These are phyloP conservation scores for Microsporum canis DNA, from an alignment of 2,329 filamentous ascomycete genomes.

Conservation along the genomic window DNA sequence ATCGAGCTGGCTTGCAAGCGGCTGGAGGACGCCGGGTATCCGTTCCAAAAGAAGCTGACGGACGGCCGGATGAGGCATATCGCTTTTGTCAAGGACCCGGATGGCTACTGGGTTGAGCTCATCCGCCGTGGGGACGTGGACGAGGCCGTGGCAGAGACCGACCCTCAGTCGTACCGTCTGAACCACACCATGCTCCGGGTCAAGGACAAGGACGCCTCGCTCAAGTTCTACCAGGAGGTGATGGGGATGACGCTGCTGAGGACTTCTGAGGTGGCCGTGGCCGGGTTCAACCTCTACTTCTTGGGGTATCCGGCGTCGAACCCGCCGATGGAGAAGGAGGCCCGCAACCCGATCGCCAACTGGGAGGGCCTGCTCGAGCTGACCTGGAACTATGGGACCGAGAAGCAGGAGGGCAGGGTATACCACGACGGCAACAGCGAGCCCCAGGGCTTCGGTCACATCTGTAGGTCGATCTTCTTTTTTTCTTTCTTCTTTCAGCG, in stretches of 20 bases:
- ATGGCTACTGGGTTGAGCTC: conserved; percentile 59
- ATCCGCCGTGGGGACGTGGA: conserved; percentile 63
- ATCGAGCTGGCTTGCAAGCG: conserved; percentile 83
- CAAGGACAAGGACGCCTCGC: conserved; percentile 63
- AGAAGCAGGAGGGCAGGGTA: conserved; percentile 67
- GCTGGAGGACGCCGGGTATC: conserved; percentile 79
- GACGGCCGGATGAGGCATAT: conserved; percentile 82
- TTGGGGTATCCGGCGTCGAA: conserved; percentile 60
- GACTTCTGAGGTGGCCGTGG: conserved; percentile 56
- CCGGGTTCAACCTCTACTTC: conserved; percentile 85
- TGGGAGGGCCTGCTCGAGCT: conserved; percentile 81
- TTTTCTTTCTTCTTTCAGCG: background rate
- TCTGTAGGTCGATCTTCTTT: conserved; percentile 48
- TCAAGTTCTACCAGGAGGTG: conserved; percentile 73
- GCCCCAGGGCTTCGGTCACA: conserved; percentile 89
- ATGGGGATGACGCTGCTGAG: conserved; percentile 79
- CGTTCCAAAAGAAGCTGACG: conserved; percentile 86
- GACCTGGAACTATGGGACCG: conserved; percentile 67
- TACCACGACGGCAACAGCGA: conserved; percentile 90
- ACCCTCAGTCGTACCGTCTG: conserved; percentile 60
- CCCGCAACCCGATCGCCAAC: conserved; percentile 49
- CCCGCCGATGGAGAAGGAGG: conserved; percentile 41
- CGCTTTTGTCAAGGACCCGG: conserved; percentile 80
- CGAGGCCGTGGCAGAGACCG: conserved; percentile 49
- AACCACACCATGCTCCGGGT: conserved; percentile 73